Evolutionary conservation across 1,284 basidiomycete genomes (phyloP), one percentile per base, ranked within the genome.

Genomic region (Chalciporus piperatoides): DNA sequence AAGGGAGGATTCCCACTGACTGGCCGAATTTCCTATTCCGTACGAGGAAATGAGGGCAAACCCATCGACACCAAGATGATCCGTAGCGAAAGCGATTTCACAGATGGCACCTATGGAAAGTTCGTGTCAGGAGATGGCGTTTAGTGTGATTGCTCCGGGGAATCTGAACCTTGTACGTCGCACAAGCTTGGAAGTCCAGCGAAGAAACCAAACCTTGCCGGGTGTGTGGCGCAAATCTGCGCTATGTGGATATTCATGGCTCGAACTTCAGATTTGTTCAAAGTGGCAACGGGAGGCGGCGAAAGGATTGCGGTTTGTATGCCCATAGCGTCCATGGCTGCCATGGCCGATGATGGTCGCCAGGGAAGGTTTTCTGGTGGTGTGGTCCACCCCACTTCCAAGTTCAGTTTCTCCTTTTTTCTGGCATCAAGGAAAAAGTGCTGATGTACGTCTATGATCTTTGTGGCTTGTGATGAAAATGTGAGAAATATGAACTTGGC

Each of bases 401-500:
- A 51, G 50, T 78, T 80, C 37, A 64, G 62, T 36, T 72, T 70
- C 37, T 56, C 62, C 56, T 82, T 80, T 51, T 73, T 53, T 38
- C 78, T 63, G 39, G 72, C 67, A 11, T 72, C 59, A 5, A 81
- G 75, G 58, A 88, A 86, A 60, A 80, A 79, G 59, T 89, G 86
- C 64, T 88, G 86, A 58, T 88, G 85, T 10, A 87, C 66, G 60
- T 88, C 86, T 57, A 88, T 77, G 51, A 77, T 74, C 12, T 50
- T 56, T 3, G 47, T 45, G 32, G 37, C n/a, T 23, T 41, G 49
- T 33, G 8, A 28, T 9, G 14, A 45, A 28, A 43, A 42, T 27
- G 47, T 30, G 37, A 49, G 8, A 23, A 15, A 5, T 32, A 44
- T 10, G 23, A 40, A n/a, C n/a, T 15, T 14, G 28, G 33, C 11